These are phyloP conservation scores for Nitzschia sp. DNA, from an alignment of 108 stramenopile species.

Conservation along the genomic window DNA sequence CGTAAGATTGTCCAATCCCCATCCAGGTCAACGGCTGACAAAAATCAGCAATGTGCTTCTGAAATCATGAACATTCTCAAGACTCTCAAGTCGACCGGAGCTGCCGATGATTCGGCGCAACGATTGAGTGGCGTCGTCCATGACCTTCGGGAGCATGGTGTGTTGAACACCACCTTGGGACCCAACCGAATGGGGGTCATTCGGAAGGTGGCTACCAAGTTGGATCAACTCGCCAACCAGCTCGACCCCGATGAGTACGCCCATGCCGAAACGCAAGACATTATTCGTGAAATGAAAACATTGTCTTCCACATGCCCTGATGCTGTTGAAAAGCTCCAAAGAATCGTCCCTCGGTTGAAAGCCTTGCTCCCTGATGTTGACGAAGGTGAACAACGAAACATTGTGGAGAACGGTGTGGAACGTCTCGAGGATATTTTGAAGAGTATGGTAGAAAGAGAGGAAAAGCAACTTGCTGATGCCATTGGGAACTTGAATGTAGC, in stretches of 20 bases:
- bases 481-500: neutral
- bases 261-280: neutral
- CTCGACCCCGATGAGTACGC: neutral
- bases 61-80: conserved; percentile 11
- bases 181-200: conserved; percentile 10
- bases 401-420: neutral
- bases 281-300: neutral
- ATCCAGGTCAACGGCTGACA: neutral
- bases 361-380: neutral
- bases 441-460: conserved; percentile 10
- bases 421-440: neutral
- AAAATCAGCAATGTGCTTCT: conserved; percentile 6
- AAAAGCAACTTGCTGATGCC: conserved; percentile 6
- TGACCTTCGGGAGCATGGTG: neutral
- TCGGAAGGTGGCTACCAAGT: neutral
- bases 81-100: neutral
- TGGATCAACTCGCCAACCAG: neutral
- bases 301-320: conserved; percentile 6
- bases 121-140: conserved; percentile 1
- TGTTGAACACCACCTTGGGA: conserved; percentile 7
- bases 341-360: conserved; percentile 1
- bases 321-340: neutral
- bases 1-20: neutral
- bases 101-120: neutral
- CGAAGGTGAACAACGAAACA: neutral